A percentile compares a stretch with the other conserved stretches of the same genome.
phyloP scores from a whole-genome alignment of 352 stramenopile genomes.

The Pythium guiyangense region DNA sequence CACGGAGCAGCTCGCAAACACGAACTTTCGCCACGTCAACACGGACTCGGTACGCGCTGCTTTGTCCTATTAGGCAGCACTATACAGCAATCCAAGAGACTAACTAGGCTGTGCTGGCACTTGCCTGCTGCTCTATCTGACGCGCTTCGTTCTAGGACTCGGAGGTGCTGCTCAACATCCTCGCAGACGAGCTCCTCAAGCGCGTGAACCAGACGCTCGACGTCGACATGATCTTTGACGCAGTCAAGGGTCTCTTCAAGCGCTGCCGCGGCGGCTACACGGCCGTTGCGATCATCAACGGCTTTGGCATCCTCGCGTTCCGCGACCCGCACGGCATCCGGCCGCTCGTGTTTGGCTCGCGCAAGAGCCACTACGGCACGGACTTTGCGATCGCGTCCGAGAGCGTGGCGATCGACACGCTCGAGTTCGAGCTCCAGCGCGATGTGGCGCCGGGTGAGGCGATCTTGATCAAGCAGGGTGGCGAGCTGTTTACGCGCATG shows the following conservation, averaged over 20 bases:
- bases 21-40: conserved; percentile 96
- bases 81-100: too few species aligned
- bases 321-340: conserved; percentile 97
- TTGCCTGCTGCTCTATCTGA: background rate
- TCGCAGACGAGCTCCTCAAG: conserved; percentile 95
- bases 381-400: conserved; percentile 97
- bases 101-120: too few species aligned
- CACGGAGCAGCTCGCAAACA: conserved; percentile 87
- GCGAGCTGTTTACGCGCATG: conserved; percentile 78
- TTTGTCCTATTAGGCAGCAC: background rate
- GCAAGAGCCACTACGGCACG: conserved; percentile 74
- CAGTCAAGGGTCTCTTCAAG: conserved; percentile 91
- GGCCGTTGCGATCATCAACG: conserved; percentile 97
- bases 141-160: conserved; percentile 81
- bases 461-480: conserved; percentile 93
- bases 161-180: conserved; percentile 98
- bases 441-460: conserved; percentile 96
- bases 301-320: conserved; percentile 97
- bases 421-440: conserved; percentile 94
- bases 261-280: conserved; percentile 96
- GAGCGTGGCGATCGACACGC: conserved; percentile 97
- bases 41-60: conserved; percentile 87
- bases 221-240: conserved; percentile 86
- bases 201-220: conserved; percentile 62
- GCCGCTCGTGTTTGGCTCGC: conserved; percentile 92